Base-by-base conservation (phyloP, 2,329 filamentous ascomycete species). In the Ascochyta clinopodiicola region DNA sequence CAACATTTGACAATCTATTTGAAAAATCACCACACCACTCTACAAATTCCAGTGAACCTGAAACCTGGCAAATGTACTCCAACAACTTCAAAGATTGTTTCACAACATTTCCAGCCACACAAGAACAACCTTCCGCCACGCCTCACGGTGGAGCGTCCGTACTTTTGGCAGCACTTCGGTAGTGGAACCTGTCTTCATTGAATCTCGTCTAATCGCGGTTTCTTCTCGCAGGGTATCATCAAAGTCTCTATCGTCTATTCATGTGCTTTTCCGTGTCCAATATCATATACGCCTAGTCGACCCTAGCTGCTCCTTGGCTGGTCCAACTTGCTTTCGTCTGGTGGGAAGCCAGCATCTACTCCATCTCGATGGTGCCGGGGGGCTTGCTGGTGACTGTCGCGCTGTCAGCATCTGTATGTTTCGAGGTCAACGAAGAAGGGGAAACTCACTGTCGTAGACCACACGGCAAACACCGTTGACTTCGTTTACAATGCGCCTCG, bases 361-460 rank as follows among this genome's bases (percentile, higher is more conserved):
- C 87, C 79, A 91, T 84, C 79, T 91, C 89, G 69, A 91, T 91
- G 2, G 88, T 91, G 57, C 85, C 86, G 43, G 86, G 87, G 45
- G 87, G 86, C 78, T 89, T 89, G 73, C 84, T 85, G 21, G 85
- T 88, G 57, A 84, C 80, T 78, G 69, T 57, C 68, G 7, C n/a
- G 2, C 19, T 39, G 44, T 69, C 57, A 68, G 62, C 19, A 49
- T 47, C 12, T 39, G 4, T 12, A 68, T 43, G 39, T 37, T 17
- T 17, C 32, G 6, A 44, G 24, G 22, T 8, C 21, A 31, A 4
- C 6, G 24, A 38, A 4, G 6, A 31, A 39, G 32, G 31, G 62
- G 48, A 47, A 62, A 81, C 76, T 84, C 79, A 78, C 81, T 81
- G 60, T 92, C 88, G 67, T 91, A 92, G 13, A 86, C 80, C 34